Evolutionary conservation across 106 monocot species (phyloP).

Genomic region (Allium fistulosum): DNA sequence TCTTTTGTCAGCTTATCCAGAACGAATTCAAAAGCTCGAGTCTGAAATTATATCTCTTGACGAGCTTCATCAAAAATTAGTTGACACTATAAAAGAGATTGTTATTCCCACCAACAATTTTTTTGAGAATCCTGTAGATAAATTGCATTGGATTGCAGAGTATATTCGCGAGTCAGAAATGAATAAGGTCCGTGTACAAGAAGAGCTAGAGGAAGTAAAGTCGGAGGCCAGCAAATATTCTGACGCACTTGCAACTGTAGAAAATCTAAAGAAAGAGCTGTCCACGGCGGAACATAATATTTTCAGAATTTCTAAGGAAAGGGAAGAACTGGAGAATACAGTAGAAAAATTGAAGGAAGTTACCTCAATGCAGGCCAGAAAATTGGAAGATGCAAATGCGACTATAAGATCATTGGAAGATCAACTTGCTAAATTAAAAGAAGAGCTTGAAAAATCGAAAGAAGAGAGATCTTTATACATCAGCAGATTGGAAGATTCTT

Average conservation of each 20-base stretch:
- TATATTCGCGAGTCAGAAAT: slow-evolving; percentile 33
- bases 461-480: slow-evolving; percentile 36
- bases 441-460: slow-evolving; percentile 54
- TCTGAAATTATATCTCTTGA: slow-evolving; percentile 40
- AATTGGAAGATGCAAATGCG: slow-evolving; percentile 47
- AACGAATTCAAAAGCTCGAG: slow-evolving; percentile 48
- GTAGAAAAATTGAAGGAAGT: slow-evolving; percentile 59
- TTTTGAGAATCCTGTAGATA: slow-evolving; percentile 55
- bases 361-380: slow-evolving; percentile 24
- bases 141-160: slow-evolving; percentile 38
- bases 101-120: slow-evolving; percentile 27
- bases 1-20: slow-evolving; percentile 27
- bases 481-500: slow-evolving; percentile 44
- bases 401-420: slow-evolving; percentile 50
- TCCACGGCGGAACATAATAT: slow-evolving; percentile 28
- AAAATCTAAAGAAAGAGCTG: slow-evolving; percentile 46
- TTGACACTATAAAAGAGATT: slow-evolving; percentile 40
- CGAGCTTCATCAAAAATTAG: slow-evolving; percentile 31
- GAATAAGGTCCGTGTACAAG: slow-evolving; percentile 19
- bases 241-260: slow-evolving; percentile 41
- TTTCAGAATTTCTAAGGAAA: slow-evolving; percentile 41
- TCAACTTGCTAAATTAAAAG: slow-evolving; percentile 32
- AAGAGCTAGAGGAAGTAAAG: slow-evolving; percentile 54
- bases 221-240: slow-evolving; percentile 27
- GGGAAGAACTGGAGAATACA: slow-evolving; percentile 46